Evolutionary conservation across 768 basidiomycete genomes (phyloP).

Genomic region (Hirschioporus abietinus): DNA sequence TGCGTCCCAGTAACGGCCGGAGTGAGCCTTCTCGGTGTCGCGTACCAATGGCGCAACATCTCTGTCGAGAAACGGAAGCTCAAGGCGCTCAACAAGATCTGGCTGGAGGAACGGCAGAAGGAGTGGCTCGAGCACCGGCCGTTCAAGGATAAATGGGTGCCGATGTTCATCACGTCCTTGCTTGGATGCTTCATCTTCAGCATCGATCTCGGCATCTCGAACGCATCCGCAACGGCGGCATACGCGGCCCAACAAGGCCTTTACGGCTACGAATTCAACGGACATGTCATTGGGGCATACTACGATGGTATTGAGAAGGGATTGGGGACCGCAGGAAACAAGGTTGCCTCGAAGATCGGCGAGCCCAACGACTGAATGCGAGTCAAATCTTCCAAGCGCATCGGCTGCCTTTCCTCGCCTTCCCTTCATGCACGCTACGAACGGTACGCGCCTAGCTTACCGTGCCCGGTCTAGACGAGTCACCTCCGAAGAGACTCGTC

Average conservation of each 20-base stretch:
- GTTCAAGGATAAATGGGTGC: background rate
- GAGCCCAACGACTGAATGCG: background rate
- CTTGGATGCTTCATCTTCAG: background rate
- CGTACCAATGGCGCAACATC: background rate
- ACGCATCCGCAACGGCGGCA: background rate
- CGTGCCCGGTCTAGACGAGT: too few species aligned
- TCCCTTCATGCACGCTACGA: too few species aligned
- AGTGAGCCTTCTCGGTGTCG: background rate
- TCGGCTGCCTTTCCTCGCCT: background rate
- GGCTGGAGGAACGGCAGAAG: background rate
- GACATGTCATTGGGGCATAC: background rate
- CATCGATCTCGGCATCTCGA: background rate
- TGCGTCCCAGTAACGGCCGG: background rate
- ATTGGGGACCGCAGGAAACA: background rate
- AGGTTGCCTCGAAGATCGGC: background rate
- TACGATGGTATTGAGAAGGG: background rate
- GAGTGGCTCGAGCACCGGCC: background rate
- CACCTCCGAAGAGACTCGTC: too few species aligned
- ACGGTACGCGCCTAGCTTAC: too few species aligned
- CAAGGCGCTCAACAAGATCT: background rate
- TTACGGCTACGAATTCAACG: background rate
- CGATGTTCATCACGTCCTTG: background rate
- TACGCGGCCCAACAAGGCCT: background rate
- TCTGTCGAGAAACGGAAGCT: background rate
- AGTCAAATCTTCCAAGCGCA: background rate